Evolutionary conservation across 495 filamentous ascomycete species (phyloP), one percentile per base, ranked within the genome.

Genomic region (Penicillium canescens): DNA sequence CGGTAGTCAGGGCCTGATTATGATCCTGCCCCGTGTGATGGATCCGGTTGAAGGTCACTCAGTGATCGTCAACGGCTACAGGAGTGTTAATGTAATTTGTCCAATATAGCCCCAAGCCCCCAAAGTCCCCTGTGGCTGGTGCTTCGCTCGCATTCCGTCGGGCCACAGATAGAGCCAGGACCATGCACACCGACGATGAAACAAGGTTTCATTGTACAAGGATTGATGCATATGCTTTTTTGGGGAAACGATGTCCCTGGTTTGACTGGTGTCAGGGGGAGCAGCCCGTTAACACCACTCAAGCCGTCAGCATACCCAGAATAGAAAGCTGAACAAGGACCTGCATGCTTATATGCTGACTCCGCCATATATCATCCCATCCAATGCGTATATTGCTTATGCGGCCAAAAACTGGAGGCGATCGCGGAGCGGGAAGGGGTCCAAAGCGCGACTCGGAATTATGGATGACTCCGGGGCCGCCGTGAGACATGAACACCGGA

Each of bases 1-100:
- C 9, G 35, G 16, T 24, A 10, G 10, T 21, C 52, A 33, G 52
- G 16, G 28, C 24, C 31, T 31, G 14, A 23, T 38, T 31, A 44
- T 42, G 16, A 18, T 49, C 46, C 53, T 20, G 34, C 16, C 6
- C 6, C 23, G 16, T 7, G 11, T 41, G 35, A 20, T 28, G 4
- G 9, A 38, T 8, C n/a, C 16, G 14, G 28, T 6, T 23, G 11
- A 21, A 20, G 26, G 11, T 10, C 3, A 11, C 8, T 34, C 6
- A 18, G 34, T 48, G 44, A 53, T 56, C 48, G 24, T 21, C 39
- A 45, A 42, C 43, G 43, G 44, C 21, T 34, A 52, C 16, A 41
- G 21, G 36, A 33, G 40, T 56, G 33, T 52, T 35, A 36, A 18
- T 34, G 36, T 16, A n/a, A 38, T 42, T 11, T 4, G 33, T 7